phyloP scores from a whole-genome alignment of 345 rosid genomes.

The Hevea brasiliensis region DNA sequence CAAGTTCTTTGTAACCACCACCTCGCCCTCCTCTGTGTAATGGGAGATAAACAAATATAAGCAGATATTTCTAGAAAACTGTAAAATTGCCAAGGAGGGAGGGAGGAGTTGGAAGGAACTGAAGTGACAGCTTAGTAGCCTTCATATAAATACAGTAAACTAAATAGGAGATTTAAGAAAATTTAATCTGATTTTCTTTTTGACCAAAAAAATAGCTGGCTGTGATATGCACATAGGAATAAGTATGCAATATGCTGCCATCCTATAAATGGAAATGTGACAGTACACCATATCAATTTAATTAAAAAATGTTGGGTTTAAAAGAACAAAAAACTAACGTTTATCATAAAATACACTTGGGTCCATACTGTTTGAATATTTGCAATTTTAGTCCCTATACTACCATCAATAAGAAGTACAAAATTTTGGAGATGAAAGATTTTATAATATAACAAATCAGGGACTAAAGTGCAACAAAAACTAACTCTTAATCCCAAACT shows the following conservation, averaged over 20 bases:
- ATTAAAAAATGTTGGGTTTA: not conserved
- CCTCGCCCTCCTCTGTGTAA: slow-evolving; percentile 89
- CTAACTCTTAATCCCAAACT: too few species aligned
- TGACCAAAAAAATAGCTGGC: too few species aligned
- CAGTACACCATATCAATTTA: not conserved
- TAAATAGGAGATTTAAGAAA: too few species aligned
- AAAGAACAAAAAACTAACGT: too few species aligned
- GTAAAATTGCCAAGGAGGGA: not conserved
- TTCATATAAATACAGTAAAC: not conserved
- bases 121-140: not conserved
- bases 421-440: too few species aligned
- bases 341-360: too few species aligned
- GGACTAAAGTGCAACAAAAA: too few species aligned
- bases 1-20: slow-evolving; percentile 98
- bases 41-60: slow-evolving; percentile 7
- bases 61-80: slow-evolving; percentile 8
- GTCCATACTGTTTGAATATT: too few species aligned
- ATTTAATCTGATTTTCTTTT: not conserved
- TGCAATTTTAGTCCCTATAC: too few species aligned
- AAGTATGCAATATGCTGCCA: not conserved
- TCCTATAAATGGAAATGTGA: not conserved
- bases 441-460: too few species aligned
- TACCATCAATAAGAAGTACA: too few species aligned
- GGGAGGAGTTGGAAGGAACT: not conserved
- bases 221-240: not conserved